Conservation (phyloP, 257 asterid genomes). For the Solanum chmielewskii region DNA sequence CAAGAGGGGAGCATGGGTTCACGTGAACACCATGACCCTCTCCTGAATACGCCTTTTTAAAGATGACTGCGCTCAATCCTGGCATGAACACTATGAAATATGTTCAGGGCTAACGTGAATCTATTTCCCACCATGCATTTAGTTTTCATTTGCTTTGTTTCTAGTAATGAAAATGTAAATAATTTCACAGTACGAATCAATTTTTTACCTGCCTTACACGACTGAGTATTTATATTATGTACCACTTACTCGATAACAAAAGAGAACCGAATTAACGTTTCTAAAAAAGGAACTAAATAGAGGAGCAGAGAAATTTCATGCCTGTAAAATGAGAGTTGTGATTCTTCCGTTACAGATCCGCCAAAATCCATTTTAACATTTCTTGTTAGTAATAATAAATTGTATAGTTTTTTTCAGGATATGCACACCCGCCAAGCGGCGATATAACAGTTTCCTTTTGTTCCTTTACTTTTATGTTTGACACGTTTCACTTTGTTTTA, state of each 20-base stretch:
- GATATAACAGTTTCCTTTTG: not conserved
- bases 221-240: not conserved
- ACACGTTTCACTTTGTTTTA: not conserved
- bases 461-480: not conserved
- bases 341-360: not conserved
- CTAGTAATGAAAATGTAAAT: not conserved
- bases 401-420: not conserved
- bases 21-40: no score
- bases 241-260: not conserved
- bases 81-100: no score
- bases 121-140: no score
- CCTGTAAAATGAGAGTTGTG: not conserved
- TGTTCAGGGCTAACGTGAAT: not conserved
- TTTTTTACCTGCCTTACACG: not conserved
- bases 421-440: not conserved
- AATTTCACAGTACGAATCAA: not conserved
- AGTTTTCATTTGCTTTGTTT: no score
- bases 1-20: no score
- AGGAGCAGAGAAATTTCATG: not conserved
- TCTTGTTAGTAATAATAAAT: not conserved
- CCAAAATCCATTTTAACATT: not conserved
- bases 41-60: no score
- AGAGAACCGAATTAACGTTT: not conserved
- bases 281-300: not conserved
- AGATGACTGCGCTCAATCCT: no score